Base-by-base conservation (phyloP, 148 eudicot species). In the Diospyros lotus region DNA sequence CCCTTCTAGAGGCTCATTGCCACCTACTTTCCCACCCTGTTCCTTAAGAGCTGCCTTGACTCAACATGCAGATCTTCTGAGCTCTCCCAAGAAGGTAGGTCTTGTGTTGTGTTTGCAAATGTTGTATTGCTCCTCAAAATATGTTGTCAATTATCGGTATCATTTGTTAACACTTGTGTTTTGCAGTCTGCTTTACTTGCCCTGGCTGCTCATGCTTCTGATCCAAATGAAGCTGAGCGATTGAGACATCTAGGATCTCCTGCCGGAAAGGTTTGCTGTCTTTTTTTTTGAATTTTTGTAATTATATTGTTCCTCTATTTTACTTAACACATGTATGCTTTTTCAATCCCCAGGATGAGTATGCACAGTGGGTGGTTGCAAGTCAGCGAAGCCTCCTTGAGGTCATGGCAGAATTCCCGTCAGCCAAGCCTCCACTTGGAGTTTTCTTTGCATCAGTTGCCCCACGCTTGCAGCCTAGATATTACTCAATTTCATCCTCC, bases 391-490 rank as follows among this genome's bases (percentile, higher is more conserved):
- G 99, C 80, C 94, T 95, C 5, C 94, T 95, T 69, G 99, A 95
- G 84, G 94, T 92, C 54, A 84, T 95, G 94, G 82, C 91, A 15
- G 96, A 86, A 53, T 95, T 95, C 72, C 93, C 97, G 52, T 95
- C 99, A 62, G 93, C 96, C 62, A 95, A 87, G 69, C 99, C 97
- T 71, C 87, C 97, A 10, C 88, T 95, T 65, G 99, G 99, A 43
- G 99, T 95, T 73, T 95, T 95, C 90, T 95, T 95, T 84, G 99
- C 99, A 72, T 86, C 94, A 12, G 80, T 95, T 75, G 88, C 97
- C 12, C 96, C 99, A 5, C 99, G 93, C 46, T 82, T 95, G 76
- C 93, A 88, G 87, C 97, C 99, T 52, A 83, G 99, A 89, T 95
- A 82, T 84, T 95, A 95, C 75, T 95, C 99, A 17, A 95, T 95